Conservation (phyloP, 2,329 filamentous ascomycete species). For the Verticillium klebahnii region DNA sequence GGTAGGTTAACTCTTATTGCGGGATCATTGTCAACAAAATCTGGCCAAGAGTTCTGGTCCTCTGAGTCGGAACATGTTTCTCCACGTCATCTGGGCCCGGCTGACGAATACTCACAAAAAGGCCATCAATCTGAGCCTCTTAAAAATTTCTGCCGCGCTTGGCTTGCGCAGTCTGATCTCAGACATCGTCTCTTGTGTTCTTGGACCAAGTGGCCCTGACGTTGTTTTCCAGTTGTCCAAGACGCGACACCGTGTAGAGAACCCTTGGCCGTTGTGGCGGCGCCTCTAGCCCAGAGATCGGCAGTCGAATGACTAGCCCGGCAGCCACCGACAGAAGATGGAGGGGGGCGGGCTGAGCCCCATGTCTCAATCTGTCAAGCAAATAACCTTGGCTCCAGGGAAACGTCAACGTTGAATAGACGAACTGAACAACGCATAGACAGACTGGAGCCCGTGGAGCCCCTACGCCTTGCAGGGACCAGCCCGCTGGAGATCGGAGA, state of each 20-base stretch:
- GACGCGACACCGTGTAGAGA: too few relatives aligned
- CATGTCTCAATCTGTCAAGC: not conserved
- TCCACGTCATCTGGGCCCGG: not conserved
- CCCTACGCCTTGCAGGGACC: not conserved
- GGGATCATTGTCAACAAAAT: not conserved
- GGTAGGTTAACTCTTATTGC: not conserved
- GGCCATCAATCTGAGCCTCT: not conserved
- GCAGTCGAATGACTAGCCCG: too few relatives aligned
- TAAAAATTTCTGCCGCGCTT: not conserved
- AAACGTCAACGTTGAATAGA: not conserved
- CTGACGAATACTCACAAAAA: not conserved
- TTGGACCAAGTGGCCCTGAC: not conserved
- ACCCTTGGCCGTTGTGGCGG: too few relatives aligned
- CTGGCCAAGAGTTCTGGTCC: not conserved
- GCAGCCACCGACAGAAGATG: too few relatives aligned
- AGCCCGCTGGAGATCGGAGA: not conserved
- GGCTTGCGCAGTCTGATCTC: not conserved
- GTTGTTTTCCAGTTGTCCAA: too few relatives aligned
- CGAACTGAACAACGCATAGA: not conserved
- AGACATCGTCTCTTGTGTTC: not conserved
- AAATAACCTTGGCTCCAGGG: not conserved
- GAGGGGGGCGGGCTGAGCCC: too few relatives aligned
- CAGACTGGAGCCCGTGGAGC: not conserved
- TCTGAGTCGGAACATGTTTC: not conserved
- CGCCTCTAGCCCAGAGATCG: too few relatives aligned